A percentile compares a stretch with the other conserved stretches of the same genome.
Evolutionary conservation across 257 asterid genomes (phyloP).

Genomic region (Solanum phureja): DNA sequence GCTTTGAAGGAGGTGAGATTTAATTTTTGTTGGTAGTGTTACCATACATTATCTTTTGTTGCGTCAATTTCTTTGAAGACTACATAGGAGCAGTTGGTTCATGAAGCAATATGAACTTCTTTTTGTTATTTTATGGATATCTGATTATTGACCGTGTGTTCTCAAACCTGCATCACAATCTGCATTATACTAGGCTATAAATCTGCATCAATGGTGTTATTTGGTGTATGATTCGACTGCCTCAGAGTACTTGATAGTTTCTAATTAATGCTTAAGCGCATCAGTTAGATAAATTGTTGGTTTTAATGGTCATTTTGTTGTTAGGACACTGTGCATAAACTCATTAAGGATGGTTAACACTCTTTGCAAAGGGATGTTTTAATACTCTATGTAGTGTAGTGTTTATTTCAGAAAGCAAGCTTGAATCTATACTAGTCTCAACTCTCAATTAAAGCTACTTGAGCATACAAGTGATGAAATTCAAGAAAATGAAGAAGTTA

Average conservation of each 20-base stretch:
- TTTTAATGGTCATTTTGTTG: not conserved
- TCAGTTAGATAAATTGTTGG: not conserved
- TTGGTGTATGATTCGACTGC: not conserved
- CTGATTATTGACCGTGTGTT: not conserved
- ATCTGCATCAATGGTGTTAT: not conserved
- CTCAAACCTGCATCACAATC: not conserved
- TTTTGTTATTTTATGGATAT: not conserved
- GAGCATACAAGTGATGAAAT: not conserved
- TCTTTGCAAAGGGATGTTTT: not conserved
- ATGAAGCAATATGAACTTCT: not conserved
- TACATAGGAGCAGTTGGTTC: not conserved
- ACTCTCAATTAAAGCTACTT: not conserved
- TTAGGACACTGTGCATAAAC: not conserved
- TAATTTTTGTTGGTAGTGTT: not conserved
- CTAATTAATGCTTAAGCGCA: not conserved
- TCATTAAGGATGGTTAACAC: not conserved
- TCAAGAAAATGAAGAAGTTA: not conserved
- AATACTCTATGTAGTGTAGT: not conserved
- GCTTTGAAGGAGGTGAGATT: constrained; percentile 49
- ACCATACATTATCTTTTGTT: not conserved
- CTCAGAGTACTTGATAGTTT: not conserved
- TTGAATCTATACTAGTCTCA: not conserved
- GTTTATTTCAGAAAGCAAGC: not conserved
- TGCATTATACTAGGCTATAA: not conserved
- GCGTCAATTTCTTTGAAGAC: not conserved